Percentiles rank a stretch among this genome's conserved stretches.
Conservation (phyloP, 2,329 filamentous ascomycete genomes). For the Truncatella angustata region DNA sequence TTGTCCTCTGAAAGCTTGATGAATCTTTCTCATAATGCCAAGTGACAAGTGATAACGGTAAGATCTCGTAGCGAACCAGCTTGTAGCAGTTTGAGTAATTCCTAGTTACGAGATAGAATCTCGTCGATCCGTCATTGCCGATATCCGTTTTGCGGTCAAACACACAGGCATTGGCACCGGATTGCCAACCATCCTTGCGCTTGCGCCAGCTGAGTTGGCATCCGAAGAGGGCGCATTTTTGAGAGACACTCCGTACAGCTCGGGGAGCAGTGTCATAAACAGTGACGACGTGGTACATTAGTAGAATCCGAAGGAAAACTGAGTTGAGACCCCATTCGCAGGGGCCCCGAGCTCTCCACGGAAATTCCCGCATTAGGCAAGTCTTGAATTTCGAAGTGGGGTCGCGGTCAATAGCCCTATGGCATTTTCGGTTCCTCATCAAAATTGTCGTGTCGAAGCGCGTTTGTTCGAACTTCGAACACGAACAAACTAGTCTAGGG, state of each 20-base stretch:
- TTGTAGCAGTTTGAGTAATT: not conserved
- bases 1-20: not conserved
- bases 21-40: too few relatives aligned
- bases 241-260: not conserved
- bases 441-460: slow-evolving; percentile 4
- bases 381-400: slow-evolving; percentile 4
- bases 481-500: not conserved
- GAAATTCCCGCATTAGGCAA: slow-evolving; percentile 4
- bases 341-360: not conserved
- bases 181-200: not conserved
- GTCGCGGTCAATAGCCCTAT: not conserved
- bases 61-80: not conserved
- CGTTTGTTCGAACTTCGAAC: not conserved
- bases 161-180: not conserved
- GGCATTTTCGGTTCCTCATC: slow-evolving; percentile 1
- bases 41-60: too few relatives aligned
- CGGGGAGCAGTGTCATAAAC: not conserved
- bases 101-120: not conserved
- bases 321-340: slow-evolving; percentile 4
- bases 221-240: too few relatives aligned
- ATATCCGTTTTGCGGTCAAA: not conserved
- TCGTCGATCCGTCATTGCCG: not conserved
- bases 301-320: slow-evolving; percentile 1
- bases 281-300: slow-evolving; percentile 6
- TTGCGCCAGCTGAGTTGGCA: too few relatives aligned